phyloP scores from a whole-genome alignment of 2,329 filamentous ascomycete genomes.

The Zalaria sp. region DNA sequence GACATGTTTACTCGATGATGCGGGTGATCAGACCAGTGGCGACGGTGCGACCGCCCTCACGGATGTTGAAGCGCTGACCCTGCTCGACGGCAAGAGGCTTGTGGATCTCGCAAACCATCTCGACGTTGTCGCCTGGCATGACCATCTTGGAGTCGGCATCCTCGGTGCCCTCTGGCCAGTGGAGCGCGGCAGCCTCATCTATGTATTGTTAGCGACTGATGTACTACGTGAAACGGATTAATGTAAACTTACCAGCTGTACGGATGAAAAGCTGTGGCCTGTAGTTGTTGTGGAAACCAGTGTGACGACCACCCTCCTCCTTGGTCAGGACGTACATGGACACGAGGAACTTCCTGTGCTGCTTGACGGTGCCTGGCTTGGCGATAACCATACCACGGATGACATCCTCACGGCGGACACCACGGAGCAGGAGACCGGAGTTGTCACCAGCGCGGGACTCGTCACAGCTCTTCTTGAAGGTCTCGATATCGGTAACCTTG shows the following conservation, averaged over 20 bases:
- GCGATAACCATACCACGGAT: conserved; percentile 88
- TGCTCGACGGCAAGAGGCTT: conserved; percentile 76
- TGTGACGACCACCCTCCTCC: conserved; percentile 96
- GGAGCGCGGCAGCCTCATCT: conserved; percentile 59
- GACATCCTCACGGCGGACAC: conserved; percentile 90
- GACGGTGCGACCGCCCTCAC: conserved; percentile 69
- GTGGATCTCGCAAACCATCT: conserved; percentile 84
- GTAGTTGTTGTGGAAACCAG: conserved; percentile 92
- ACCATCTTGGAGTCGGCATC: conserved; percentile 64
- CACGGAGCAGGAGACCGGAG: conserved; percentile 90
- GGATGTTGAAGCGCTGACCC: conserved; percentile 94
- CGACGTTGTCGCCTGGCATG: conserved; percentile 97
- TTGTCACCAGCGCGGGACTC: conserved; percentile 95
- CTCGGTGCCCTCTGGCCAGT: conserved; percentile 73
- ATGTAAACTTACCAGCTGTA: conserved; percentile 62
- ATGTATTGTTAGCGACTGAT: not conserved
- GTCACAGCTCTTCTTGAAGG: conserved; percentile 99
- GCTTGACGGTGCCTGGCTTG: conserved; percentile 69
- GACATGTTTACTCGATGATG: conserved; percentile 18
- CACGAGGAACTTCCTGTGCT: conserved; percentile 81
- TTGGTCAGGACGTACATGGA: conserved; percentile 96
- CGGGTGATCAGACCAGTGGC: conserved; percentile 25
- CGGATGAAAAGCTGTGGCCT: conserved; percentile 91
- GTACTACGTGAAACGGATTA: not conserved
- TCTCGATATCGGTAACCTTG: conserved; percentile 99